phyloP scores from a whole-genome alignment of 2,329 filamentous ascomycete species.

The Clonostachys solani region DNA sequence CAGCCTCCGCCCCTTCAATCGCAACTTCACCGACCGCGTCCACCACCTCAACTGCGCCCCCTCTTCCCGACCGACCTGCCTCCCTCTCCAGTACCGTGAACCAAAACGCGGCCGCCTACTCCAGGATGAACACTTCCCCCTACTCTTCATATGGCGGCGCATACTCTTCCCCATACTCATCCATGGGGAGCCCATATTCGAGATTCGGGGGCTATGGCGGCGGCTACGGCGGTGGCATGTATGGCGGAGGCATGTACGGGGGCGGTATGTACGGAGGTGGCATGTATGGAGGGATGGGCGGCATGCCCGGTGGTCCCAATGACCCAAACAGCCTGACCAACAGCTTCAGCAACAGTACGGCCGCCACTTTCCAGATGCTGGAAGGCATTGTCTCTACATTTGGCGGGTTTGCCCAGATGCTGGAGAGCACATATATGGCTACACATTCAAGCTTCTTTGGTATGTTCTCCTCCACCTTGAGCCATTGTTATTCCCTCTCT shows the following conservation, averaged over 20 bases:
- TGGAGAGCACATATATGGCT: slow-evolving; percentile 99
- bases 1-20: slow-evolving; percentile 33
- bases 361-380: slow-evolving; percentile 96
- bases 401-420: slow-evolving; percentile 97
- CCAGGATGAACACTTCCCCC: slow-evolving; percentile 45
- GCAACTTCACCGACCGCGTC: slow-evolving; percentile 25
- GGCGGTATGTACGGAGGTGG: slow-evolving; percentile 35
- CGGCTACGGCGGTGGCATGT: slow-evolving; percentile 29
- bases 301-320: slow-evolving; percentile 55
- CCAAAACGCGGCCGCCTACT: slow-evolving; percentile 83
- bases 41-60: slow-evolving; percentile 35
- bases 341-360: slow-evolving; percentile 89
- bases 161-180: slow-evolving; percentile 31
- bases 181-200: slow-evolving; percentile 27
- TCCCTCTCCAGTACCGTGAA: slow-evolving; percentile 77
- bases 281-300: slow-evolving; percentile 37
- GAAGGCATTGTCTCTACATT: slow-evolving; percentile 96
- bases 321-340: slow-evolving; percentile 94
- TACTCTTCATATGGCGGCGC: slow-evolving; percentile 31
- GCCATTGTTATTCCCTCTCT: background rate
- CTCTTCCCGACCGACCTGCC: slow-evolving; percentile 76
- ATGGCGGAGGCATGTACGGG: slow-evolving; percentile 34
- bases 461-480: slow-evolving; percentile 36
- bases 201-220: slow-evolving; percentile 37
- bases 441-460: slow-evolving; percentile 98